Evolutionary conservation across 106 monocot genomes (phyloP), one percentile per base, ranked within the genome.

Genomic region (Triglochin maritima): DNA sequence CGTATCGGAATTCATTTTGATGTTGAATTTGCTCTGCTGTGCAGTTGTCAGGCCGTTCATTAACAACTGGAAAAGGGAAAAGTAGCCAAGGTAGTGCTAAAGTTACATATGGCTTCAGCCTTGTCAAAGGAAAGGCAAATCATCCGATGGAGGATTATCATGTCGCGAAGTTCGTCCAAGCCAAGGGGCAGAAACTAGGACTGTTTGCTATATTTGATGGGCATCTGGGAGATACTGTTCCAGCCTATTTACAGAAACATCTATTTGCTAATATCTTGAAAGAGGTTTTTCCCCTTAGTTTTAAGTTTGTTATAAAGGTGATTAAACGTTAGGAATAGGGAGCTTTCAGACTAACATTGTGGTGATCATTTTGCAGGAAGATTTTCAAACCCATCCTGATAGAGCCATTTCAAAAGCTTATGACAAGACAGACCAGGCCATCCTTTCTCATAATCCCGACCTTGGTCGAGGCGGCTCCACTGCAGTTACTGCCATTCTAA

Each of bases 61-160:
- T 10, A 11, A 17, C 49, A 29, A 29, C 29, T 14, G 77, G 77
- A 4, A 70, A 77, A 65, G 77, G 77, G 63, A 77, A 77, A 65
- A 59, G 70, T 29, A 57, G 45, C 41, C 58, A 64, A 42, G 64
- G 77, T n/a, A n/a, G 47, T 8, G 12, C 63, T 16, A 77, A 77
- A 48, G 50, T 77, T 44, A 58, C 63, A 42, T 77, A 70, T 58
- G 77, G 77, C 3, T 77, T 71, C 77, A 71, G 70, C 71, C 63
- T 77, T 10, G 55, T 77, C 9, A 77, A 77, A 65, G 77, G 77
- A 14, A 69, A 65, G 48, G 70, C 63, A n/a, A 77, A 44, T 14
- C 77, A 77, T 65, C 77, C 77, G 3, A 77, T 77, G 64, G 77
- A 77, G 54, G 77, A 77, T 70, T 77, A 43, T 44, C 77, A 77